Evolutionary conservation across 2,329 filamentous ascomycete species (phyloP).

Genomic region (Thelonectria rubi): DNA sequence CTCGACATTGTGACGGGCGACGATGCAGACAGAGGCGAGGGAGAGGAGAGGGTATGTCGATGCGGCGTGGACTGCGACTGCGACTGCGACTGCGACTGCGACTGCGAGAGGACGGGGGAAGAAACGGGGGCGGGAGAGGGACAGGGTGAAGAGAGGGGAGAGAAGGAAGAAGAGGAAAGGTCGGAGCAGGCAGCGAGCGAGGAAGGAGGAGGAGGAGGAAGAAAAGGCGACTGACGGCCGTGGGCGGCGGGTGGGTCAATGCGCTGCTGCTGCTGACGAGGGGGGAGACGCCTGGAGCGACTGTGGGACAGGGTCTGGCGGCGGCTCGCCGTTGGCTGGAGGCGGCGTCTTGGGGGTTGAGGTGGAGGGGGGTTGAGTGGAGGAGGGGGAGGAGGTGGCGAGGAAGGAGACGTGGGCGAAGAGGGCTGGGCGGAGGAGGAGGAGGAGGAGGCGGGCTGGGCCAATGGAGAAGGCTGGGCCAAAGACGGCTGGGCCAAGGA

Average conservation of each 20-base stretch:
- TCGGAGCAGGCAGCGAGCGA: slow-evolving; percentile 37
- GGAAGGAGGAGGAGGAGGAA: slow-evolving; percentile 42
- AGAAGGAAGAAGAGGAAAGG: slow-evolving; percentile 34
- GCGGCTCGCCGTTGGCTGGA: slow-evolving; percentile 41
- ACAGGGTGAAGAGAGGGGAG: slow-evolving; percentile 31
- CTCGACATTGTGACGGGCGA: slow-evolving; percentile 50
- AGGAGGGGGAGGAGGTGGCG: slow-evolving; percentile 31
- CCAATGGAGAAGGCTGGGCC: too few relatives aligned
- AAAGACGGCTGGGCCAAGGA: too few relatives aligned
- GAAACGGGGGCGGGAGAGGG: slow-evolving; percentile 31
- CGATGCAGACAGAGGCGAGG: slow-evolving; percentile 30
- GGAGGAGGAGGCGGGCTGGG: slow-evolving; percentile 24
- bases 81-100: too few relatives aligned
- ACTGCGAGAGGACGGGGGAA: slow-evolving; percentile 27
- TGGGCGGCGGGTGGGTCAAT: slow-evolving; percentile 39
- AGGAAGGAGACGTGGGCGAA: slow-evolving; percentile 12
- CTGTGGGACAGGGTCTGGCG: slow-evolving; percentile 40
- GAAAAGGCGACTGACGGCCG: slow-evolving; percentile 44
- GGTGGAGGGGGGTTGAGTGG: slow-evolving; percentile 33
- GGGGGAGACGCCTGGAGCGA: slow-evolving; percentile 36
- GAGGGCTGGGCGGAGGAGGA: slow-evolving; percentile 30
- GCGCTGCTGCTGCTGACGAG: slow-evolving; percentile 36
- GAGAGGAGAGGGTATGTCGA: slow-evolving; percentile 33
- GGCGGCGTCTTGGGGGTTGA: slow-evolving; percentile 34
- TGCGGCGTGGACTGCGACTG: slow-evolving; percentile 29